These are phyloP conservation scores for Aspergillus kassunensis DNA, from an alignment of 495 filamentous ascomycete species.

Conservation along the genomic window DNA sequence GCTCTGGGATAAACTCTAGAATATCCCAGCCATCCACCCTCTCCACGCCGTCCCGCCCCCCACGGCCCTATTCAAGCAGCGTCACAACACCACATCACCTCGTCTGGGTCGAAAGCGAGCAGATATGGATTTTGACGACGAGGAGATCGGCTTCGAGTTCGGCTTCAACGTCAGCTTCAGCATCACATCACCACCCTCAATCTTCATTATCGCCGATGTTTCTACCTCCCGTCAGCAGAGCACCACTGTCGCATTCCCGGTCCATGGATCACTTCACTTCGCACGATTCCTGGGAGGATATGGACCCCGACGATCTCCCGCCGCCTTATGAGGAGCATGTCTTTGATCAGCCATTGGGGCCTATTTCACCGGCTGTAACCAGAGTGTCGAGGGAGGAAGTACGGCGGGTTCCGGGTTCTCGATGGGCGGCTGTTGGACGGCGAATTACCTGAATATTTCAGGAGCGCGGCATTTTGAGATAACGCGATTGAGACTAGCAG, in stretches of 20 bases:
- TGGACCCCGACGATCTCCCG: constrained; percentile 8
- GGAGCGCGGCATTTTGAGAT: neutral
- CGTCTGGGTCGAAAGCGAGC: constrained; percentile 21
- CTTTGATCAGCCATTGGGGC: constrained; percentile 14
- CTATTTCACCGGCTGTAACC: neutral
- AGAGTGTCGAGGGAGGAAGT: neutral
- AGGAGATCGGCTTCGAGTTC: neutral
- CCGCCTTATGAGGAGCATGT: constrained; percentile 21
- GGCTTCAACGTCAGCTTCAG: neutral
- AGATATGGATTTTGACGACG: constrained; percentile 17
- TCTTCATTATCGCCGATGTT: neutral
- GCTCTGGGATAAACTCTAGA: too few species aligned
- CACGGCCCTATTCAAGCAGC: constrained; percentile 1
- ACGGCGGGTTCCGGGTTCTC: constrained; percentile 1
- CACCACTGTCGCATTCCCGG: neutral
- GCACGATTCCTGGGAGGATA: neutral
- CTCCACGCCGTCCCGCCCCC: neutral
- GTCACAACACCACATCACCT: constrained; percentile 13
- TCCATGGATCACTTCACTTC: constrained; percentile 3
- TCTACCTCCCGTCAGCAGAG: neutral
- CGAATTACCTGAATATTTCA: neutral
- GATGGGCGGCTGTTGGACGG: constrained; percentile 20
- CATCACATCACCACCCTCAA: neutral
- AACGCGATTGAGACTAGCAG: neutral
- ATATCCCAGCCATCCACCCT: too few species aligned